Base-by-base conservation (phyloP, 768 basidiomycete genomes). In the Terana coerulea region DNA sequence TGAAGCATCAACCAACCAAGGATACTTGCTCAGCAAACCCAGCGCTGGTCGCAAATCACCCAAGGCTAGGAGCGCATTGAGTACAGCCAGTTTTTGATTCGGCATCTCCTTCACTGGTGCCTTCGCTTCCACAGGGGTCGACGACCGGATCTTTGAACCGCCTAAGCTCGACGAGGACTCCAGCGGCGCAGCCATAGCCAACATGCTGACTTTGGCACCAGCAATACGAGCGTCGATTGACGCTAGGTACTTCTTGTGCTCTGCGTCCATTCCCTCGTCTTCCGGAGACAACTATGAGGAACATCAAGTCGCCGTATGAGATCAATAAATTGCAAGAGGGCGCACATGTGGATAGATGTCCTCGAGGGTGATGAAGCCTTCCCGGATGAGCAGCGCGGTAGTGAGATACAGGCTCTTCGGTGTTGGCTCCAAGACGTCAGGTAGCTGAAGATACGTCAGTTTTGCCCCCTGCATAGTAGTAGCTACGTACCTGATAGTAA, bases 311-410 rank as follows among this genome's bases (percentile, higher is more conserved):
- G n/a, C 10, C 5, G 19, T 30, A 19, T 31, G 30, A 31, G 24
- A 34, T 10, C 47, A 15, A 56, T 37, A 49, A 28, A 10, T 25
- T 42, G 34, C 29, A 35, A 52, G 51, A 25, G 19, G 10, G 24
- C 85, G 59, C 62, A 95, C 93, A 70, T 98, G 95, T n/a, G 89
- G 83, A 69, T 93, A 93, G 10, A 99, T 69, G 64, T 97, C 95
- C 62, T 92, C 85, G 8, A 95, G 68, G 3, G 84, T 79, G 50
- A 98, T 79, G 63, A 95, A 88, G 2, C 88, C 88, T 69, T 98
- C 90, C 22, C 90, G 86, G 58, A 98, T 90, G 33, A 98, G 73
- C 11, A 98, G 72, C 5, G 95, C 95, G 0, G 93, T 83, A 19
- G 87, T 78, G 30, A 94, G 76, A 60, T 88, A 90, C 12, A 98